Evolutionary conservation across 371 early-diverging fungal genomes (phyloP).

Genomic region (Mortierella sp.): DNA sequence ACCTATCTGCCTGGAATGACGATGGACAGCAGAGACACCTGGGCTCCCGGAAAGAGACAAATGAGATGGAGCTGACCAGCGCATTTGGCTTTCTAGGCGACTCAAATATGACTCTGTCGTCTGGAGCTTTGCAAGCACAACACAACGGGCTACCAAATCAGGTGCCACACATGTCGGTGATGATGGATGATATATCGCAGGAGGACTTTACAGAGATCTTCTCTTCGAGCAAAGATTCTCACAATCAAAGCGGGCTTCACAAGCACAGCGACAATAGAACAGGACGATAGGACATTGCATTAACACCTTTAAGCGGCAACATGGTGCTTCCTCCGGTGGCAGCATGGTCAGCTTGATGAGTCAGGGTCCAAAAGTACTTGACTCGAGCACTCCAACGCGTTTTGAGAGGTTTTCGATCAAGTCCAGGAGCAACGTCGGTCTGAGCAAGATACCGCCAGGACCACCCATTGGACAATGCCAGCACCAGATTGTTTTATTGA

Average conservation of each 20-base stretch:
- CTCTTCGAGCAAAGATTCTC: not conserved
- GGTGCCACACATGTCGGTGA: constrained; percentile 28
- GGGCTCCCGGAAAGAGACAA: too few relatives aligned
- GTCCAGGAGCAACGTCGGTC: constrained; percentile 12
- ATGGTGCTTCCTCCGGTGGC: constrained; percentile 16
- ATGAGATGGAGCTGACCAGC: too few relatives aligned
- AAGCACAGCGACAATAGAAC: not conserved
- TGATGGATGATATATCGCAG: constrained; percentile 40
- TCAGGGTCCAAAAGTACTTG: constrained; percentile 9
- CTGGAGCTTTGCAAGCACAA: not conserved
- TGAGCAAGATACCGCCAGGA: constrained; percentile 4
- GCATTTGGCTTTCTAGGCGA: too few relatives aligned
- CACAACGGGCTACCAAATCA: not conserved
- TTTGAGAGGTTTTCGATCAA: constrained; percentile 21
- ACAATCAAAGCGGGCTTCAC: not conserved
- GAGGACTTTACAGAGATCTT: constrained; percentile 20
- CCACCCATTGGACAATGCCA: constrained; percentile 1
- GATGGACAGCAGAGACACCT: too few relatives aligned
- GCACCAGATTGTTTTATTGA: constrained; percentile 16
- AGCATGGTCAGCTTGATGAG: constrained; percentile 28
- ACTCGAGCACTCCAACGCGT: constrained; percentile 27
- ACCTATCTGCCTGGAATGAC: too few relatives aligned
- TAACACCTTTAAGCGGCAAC: constrained; percentile 5
- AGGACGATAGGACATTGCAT: not conserved
- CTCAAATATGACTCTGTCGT: too few relatives aligned